Base-by-base conservation (phyloP, 2,329 filamentous ascomycete species). In the Rhexocercosporidium sp. region DNA sequence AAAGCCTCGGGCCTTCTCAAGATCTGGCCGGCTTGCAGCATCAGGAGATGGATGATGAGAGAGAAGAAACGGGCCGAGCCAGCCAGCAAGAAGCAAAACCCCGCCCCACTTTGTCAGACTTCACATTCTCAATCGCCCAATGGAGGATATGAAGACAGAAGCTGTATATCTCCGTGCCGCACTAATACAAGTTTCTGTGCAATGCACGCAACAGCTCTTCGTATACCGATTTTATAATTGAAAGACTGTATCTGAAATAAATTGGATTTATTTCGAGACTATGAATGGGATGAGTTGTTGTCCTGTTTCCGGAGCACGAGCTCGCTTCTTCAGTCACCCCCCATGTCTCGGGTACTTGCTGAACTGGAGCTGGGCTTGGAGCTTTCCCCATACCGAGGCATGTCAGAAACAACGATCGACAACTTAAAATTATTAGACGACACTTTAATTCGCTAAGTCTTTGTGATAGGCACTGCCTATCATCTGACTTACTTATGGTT, bases 351-450 rank as follows among this genome's bases (percentile, higher is more conserved):
- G 54, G 18, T 22, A 41, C n/a, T 14, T 11, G n/a, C n/a, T n/a
- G n/a, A n/a, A n/a, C n/a, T n/a, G n/a, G n/a, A n/a, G n/a, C n/a
- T n/a, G n/a, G n/a, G n/a, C n/a, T n/a, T 56, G 31, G 12, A 37
- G 25, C 37, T 46, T 54, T 27, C 60, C 37, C 46, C 27, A 34
- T n/a, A 25, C 62, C 62, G 62, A 65, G 62, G 62, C 62, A 49
- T 34, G 37, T 59, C 51, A 59, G 25, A 53, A 63, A 20, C 46
- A n/a, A 57, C 51, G 49, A 64, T 64, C 62, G 6, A 57, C 54
- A 39, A 41, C 54, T 39, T 57, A 41, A 57, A 57, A 39, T 41
- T 47, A 25, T 49, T 51, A 41, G 44, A 49, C 51, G 12, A 29
- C 53, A 59, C 62, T 29, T 59, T 64, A 64, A 39, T 64, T 37